These are phyloP conservation scores for Petunia hybrid DNA, from an alignment of 305 asterid species.

Conservation along the genomic window DNA sequence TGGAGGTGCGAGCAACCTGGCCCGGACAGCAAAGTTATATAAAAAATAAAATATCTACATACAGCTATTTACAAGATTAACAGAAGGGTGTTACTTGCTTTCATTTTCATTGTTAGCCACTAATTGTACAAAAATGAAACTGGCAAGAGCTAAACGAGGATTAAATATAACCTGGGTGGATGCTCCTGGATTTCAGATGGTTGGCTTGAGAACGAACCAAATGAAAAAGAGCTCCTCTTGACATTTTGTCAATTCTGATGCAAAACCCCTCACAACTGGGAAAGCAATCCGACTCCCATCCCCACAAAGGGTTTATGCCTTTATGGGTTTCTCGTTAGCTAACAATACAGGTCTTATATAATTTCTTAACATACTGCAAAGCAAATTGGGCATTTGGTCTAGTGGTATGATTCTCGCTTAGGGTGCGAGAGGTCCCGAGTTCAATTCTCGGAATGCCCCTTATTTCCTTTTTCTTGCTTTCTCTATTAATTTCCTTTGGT, in stretches of 20 bases:
- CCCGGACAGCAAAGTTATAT: no score
- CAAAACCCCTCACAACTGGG: neutral
- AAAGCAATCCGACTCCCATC: no score
- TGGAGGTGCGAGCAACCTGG: no score
- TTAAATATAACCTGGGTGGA: slow-evolving; percentile 44
- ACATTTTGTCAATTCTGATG: slow-evolving; percentile 18
- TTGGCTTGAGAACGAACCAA: slow-evolving; percentile 46
- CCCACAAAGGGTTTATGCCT: slow-evolving; percentile 9
- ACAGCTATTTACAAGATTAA: neutral
- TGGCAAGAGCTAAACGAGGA: neutral
- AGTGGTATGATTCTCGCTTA: slow-evolving; percentile 99
- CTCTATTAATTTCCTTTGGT: neutral
- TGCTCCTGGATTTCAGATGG: slow-evolving; percentile 36
- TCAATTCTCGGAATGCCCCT: slow-evolving; percentile 99
- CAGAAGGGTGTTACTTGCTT: neutral
- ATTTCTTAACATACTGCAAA: neutral
- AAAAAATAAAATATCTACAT: no score
- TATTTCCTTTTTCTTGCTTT: no score
- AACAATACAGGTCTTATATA: neutral
- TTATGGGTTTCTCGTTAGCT: neutral
- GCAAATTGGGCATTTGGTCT: slow-evolving; percentile 80
- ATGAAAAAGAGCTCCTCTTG: slow-evolving; percentile 38
- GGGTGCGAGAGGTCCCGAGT: slow-evolving; percentile 99
- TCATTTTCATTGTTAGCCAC: neutral
- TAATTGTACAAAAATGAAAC: neutral